Base-by-base conservation (phyloP, 805 yeast genomes). In the Kodamaea sagamina region DNA sequence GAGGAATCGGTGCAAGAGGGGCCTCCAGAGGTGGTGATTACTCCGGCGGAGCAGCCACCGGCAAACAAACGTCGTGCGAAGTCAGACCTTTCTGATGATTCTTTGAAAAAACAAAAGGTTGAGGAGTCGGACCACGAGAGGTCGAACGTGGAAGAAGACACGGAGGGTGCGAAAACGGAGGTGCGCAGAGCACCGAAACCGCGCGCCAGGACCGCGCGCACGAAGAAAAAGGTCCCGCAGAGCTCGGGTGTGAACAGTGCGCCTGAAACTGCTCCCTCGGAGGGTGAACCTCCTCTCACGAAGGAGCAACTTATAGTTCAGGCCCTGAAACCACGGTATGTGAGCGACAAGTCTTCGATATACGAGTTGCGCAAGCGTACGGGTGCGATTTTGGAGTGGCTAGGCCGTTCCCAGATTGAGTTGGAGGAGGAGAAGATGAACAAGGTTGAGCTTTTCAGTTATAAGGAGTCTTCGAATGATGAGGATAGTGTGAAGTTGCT, bases 311-410 rank as follows among this genome's bases (percentile, higher is more conserved):
- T 77, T 25, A 75, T 81, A 32, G 80, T 76, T 48, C 86, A 84
- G 59, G 86, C 92, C 2, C 82, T 88, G 36, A 85, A 81, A 52
- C 97, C 98, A 10, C 78, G 96, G 43, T 70, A 81, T 34, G 97
- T 96, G 5, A 84, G 84, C 46, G 81, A 82, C 15, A 77, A 88
- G 42, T 78, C 86, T 3, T 78, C 89, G 3, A 63, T 90, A 47
- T 77, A 78, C 52, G 99, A 92, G 61, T 84, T 92, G 87, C 78
- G 89, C 44, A 81, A 88, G 56, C 76, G 99, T 46, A 86, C 89
- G 1, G 84, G 88, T 2, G 95, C 97, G 1, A 92, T 92, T 15
- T 67, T 92, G 53, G 98, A 93, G 64, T 93, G 90, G 74, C 77
- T 92, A 18, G 88, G 90, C 9, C 74, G 96, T 41, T 86, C 95